phyloP scores from a whole-genome alignment of 2,329 filamentous ascomycete genomes.

The Ilyonectria sp. region DNA sequence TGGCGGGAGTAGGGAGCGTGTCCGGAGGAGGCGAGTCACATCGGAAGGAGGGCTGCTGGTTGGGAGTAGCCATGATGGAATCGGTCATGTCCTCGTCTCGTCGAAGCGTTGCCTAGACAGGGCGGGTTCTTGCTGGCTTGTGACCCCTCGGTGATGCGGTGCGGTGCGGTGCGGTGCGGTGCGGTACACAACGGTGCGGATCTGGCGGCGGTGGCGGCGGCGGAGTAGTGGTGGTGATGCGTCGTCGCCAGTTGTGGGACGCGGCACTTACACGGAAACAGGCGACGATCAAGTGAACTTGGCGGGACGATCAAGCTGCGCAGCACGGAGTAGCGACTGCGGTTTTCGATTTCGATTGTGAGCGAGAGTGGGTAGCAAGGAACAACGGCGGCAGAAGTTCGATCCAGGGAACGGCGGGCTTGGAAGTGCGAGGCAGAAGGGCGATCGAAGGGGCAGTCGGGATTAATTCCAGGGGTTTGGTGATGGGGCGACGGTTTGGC shows the following conservation, averaged over 20 bases:
- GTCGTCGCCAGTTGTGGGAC: conserved; percentile 1
- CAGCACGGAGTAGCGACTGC: conserved; percentile 1
- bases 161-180: conserved; percentile 6
- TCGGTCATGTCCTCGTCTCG: conserved; percentile 22
- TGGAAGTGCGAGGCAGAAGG: conserved; percentile 15
- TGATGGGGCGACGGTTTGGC: conserved; percentile 42
- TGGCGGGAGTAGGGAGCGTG: conserved; percentile 72
- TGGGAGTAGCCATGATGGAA: conserved; percentile 53
- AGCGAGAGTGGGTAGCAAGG: conserved; percentile 4
- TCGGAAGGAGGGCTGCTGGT: conserved; percentile 56
- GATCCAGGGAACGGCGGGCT: conserved; percentile 8
- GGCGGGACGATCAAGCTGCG: conserved; percentile 7
- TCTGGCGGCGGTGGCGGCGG: not conserved
- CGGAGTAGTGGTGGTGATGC: no score
- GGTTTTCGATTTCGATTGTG: not conserved
- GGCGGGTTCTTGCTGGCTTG: not conserved
- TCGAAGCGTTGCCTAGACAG: not conserved
- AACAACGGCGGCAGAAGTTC: conserved; percentile 30
- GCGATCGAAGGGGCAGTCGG: conserved; percentile 45
- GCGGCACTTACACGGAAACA: conserved; percentile 20
- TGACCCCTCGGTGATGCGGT: conserved; percentile 3
- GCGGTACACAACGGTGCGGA: conserved; percentile 3
- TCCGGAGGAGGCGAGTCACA: conserved; percentile 77
- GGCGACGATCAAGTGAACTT: conserved; percentile 6
- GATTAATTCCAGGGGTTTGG: conserved; percentile 46